Conservation (phyloP, 2,329 filamentous ascomycete genomes). For the Pestalotiopsis sp. region DNA sequence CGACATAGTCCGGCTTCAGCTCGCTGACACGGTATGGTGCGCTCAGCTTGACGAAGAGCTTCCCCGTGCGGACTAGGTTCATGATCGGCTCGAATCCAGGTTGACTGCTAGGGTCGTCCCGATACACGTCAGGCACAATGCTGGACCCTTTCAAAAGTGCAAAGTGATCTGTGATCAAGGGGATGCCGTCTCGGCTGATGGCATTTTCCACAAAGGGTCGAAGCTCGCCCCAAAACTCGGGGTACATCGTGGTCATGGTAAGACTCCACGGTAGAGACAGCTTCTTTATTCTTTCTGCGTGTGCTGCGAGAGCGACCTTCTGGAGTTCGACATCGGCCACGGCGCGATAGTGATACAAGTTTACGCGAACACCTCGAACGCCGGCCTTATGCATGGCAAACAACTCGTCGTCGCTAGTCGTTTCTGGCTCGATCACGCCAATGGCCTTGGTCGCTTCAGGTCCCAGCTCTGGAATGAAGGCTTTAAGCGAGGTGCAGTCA, state of each 20-base stretch:
- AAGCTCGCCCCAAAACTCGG: background rate
- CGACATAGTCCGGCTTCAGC: background rate
- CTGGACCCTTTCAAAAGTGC: background rate
- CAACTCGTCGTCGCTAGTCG: background rate
- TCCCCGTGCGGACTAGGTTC: background rate
- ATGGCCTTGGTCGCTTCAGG: background rate
- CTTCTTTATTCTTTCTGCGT: background rate
- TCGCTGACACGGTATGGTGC: background rate
- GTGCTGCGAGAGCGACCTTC: background rate
- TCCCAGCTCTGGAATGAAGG: background rate
- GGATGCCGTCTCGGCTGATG: background rate
- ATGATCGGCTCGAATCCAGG: background rate
- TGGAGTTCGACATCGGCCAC: background rate
- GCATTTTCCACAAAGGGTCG: background rate
- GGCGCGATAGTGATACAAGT: background rate
- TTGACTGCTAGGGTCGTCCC: background rate
- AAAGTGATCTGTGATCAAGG: background rate
- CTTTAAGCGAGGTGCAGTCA: background rate
- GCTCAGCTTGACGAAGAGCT: background rate
- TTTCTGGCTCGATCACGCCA: background rate
- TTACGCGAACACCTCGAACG: background rate
- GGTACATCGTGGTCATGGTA: background rate
- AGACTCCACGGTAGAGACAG: background rate
- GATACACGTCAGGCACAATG: background rate
- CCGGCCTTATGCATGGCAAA: background rate